Evolutionary conservation across 169 alveolate species (phyloP).

Genomic region (Plasmodium ovale): DNA sequence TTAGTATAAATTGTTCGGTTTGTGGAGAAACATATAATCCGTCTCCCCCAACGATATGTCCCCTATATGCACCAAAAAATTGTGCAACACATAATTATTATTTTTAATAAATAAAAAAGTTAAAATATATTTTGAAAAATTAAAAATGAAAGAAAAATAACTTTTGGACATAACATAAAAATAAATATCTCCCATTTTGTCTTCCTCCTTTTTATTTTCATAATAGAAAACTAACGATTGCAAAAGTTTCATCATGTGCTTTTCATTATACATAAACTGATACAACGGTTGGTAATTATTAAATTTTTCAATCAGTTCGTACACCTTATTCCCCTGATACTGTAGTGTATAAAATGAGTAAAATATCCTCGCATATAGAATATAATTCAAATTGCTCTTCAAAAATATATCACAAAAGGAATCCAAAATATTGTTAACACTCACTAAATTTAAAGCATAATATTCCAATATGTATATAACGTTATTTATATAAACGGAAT

Average conservation of each 20-base stretch:
- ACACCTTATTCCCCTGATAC: constrained; percentile 18
- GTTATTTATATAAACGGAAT: constrained; percentile 54
- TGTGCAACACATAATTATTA: constrained; percentile 36
- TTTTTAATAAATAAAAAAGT: constrained; percentile 67
- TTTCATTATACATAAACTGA: constrained; percentile 73
- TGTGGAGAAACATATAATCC: constrained; percentile 52
- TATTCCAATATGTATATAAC: constrained; percentile 69
- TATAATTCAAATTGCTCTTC: constrained; percentile 43
- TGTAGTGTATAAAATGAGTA: constrained; percentile 54
- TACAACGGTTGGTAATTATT: constrained; percentile 36
- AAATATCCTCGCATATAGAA: constrained; percentile 74
- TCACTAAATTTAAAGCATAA: constrained; percentile 64
- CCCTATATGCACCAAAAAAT: constrained; percentile 17
- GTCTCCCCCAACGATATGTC: constrained; percentile 6
- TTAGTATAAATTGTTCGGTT: constrained; percentile 40
- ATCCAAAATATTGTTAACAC: constrained; percentile 20
- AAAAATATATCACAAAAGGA: constrained; percentile 65
- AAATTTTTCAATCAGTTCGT: constrained; percentile 41
- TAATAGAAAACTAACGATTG: constrained; percentile 49
- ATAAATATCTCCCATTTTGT: constrained; percentile 21
- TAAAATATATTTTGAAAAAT: constrained; percentile 70
- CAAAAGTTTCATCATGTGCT: constrained; percentile 33
- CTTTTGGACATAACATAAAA: constrained; percentile 65
- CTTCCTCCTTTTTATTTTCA: constrained; percentile 32
- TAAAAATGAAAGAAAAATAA: constrained; percentile 63